phyloP scores from a whole-genome alignment of 208 protist species.

The Acanthamoeba healyi region DNA sequence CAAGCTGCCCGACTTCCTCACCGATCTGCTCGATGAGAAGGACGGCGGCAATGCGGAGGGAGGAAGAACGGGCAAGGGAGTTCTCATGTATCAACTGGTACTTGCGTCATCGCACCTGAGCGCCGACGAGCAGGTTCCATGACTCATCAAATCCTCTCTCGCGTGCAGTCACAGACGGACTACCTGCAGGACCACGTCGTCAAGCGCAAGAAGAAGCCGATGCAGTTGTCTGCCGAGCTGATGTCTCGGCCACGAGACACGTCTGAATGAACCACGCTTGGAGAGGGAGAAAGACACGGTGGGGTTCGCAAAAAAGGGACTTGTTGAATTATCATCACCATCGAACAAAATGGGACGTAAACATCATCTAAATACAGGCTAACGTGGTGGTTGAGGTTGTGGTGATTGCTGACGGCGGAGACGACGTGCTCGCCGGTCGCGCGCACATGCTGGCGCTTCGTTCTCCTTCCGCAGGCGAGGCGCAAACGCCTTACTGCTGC shows the following conservation, averaged over 20 bases:
- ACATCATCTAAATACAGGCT: slow-evolving; percentile 45
- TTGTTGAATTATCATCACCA: not conserved
- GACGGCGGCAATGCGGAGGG: not conserved
- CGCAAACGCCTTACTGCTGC: not conserved
- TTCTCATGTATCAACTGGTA: slow-evolving; percentile 8
- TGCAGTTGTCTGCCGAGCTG: too few species aligned
- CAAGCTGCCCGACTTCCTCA: slow-evolving; percentile 11
- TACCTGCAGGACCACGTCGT: not conserved
- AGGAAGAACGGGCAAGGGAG: not conserved
- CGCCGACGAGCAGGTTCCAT: too few species aligned
- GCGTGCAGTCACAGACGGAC: not conserved
- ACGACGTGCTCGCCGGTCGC: not conserved
- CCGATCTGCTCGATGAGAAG: slow-evolving; percentile 25
- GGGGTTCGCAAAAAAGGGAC: not conserved
- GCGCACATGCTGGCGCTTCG: not conserved
- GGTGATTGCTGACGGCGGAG: not conserved
- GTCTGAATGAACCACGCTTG: too few species aligned
- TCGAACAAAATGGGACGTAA: not conserved
- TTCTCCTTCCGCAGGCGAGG: too few species aligned
- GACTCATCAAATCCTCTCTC: not conserved
- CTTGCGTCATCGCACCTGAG: too few species aligned
- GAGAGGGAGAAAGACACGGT: not conserved
- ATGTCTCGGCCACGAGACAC: not conserved
- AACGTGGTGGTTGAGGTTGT: not conserved
- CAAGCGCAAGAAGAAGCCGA: not conserved